Base-by-base conservation (phyloP, 148 eudicot genomes). In the Fallopia convolvulus region DNA sequence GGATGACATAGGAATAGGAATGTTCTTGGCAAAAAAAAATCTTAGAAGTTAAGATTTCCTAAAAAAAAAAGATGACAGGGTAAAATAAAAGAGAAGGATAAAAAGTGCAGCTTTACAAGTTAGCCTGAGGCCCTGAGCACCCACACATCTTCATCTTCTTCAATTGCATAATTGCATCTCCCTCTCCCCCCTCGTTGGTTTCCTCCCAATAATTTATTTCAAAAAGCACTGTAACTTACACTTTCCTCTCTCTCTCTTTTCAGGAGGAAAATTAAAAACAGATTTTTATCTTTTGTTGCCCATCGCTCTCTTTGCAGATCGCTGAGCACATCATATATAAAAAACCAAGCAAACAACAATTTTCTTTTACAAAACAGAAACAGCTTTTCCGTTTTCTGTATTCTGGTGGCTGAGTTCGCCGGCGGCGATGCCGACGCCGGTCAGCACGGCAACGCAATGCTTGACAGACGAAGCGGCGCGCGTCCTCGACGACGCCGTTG, bases 351-450 rank as follows among this genome's bases (percentile, higher is more conserved):
- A 30, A 65, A 12, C 70, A 30, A 15, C 39, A 65, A 10, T 10
- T 65, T 44, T 44, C 8, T 36, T 36, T 36, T 26, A 26, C 30
- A 26, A 60, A 10, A 2, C 8, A 60, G n/a, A 23, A 23, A 13
- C 13, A 11, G 68, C 9, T 26, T 60, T 60, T 47, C 2, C 15
- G 50, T 55, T 14, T 15, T 56, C 63, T 56, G 6, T 56, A 42
- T 65, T 7, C 39, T 7, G 33, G 72, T 68, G 46, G 15, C 77
- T 15, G 40, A 33, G 44, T 17, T 36, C 36, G 40, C 55, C 81
- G 78, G 81, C 81, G 84, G 90, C 74, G 84, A 95, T 95, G 99
- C 99, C 93, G 76, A 95, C 92, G 88, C 94, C 98, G 87, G 98
- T 93, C 0, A 53, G 81, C 77, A 76, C 92, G 20, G 98, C 98